phyloP scores from a whole-genome alignment of 2,329 filamentous ascomycete species.

The Sphaerulina populicola region DNA sequence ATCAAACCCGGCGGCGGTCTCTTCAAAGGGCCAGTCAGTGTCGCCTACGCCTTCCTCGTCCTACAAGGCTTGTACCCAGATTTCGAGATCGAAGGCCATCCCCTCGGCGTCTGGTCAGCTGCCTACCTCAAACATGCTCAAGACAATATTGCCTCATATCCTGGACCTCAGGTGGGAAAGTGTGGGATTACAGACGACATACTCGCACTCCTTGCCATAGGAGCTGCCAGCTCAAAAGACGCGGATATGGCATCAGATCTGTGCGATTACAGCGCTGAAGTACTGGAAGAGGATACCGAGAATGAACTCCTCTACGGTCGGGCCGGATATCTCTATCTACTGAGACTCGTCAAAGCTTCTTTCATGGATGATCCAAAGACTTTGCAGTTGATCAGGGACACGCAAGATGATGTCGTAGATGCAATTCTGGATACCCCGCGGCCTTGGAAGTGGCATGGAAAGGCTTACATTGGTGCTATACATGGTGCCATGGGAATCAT shows the following conservation, averaged over 20 bases:
- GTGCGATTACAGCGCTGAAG: constrained; percentile 45
- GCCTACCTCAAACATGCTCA: constrained; percentile 46
- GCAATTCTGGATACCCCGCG: constrained; percentile 50
- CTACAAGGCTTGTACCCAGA: constrained; percentile 44
- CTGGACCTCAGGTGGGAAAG: constrained; percentile 39
- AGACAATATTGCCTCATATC: constrained; percentile 43
- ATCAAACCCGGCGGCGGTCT: constrained; percentile 42
- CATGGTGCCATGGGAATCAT: constrained; percentile 64
- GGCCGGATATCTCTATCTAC: constrained; percentile 59
- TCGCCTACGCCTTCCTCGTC: constrained; percentile 45
- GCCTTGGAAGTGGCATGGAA: constrained; percentile 58
- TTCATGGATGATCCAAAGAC: constrained; percentile 45
- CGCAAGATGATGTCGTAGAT: constrained; percentile 50
- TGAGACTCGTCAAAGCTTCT: constrained; percentile 54
- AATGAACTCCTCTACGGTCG: constrained; percentile 61
- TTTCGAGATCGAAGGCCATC: constrained; percentile 39
- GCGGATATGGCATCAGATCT: constrained; percentile 43
- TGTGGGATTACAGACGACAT: constrained; percentile 47
- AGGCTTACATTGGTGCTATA: constrained; percentile 56
- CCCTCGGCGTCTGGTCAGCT: constrained; percentile 43
- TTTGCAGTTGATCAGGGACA: constrained; percentile 46
- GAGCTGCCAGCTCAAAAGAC: constrained; percentile 44
- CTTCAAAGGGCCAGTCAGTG: constrained; percentile 44
- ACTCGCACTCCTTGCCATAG: constrained; percentile 43
- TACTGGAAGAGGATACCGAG: constrained; percentile 40